Base-by-base conservation (phyloP, 352 stramenopile genomes). In the Stramenopiles sp. region DNA sequence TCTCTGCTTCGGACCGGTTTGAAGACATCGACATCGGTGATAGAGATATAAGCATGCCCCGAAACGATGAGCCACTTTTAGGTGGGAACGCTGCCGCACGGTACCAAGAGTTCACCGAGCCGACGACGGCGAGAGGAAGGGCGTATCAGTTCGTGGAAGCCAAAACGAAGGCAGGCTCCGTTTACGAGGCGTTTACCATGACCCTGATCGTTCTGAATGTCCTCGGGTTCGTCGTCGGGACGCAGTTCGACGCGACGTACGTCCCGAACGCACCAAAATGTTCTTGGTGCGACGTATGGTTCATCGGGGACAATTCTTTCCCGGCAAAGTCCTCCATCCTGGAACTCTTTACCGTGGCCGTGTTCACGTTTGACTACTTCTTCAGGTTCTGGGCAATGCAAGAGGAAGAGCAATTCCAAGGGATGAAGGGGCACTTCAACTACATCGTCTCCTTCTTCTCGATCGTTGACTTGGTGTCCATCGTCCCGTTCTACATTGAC, bases 401-500 rank as follows among this genome's bases (percentile, higher is more conserved):
- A 68, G 80, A 88, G 63, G 79, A 84, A 43, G 76, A 76, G 73
- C 34, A 76, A 18, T 81, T 81, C 75, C 34, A 36, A 18, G 78
- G 77, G 3, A 43, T 75, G 1, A 25, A 4, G 3, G 78, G 83
- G 33, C 73, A 83, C 6, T 35, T 88, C 3, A 31, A 74, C 0
- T 89, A 82, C 68, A 74, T 87, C 0, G 73, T 77, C 0, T 84
- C 81, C 1, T 87, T 90, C 75, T 89, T 84, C 76, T 86, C 80
- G 0, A 74, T 86, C 30, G 82, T 90, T 0, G 85, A 90, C 79
- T 77, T 90, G 32, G 82, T 78, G 18, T 84, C 79, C 0, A 90
- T 82, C 1, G 31, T 89, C 3, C 85, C 85, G 0, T 90, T 89
- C 74, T 90, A 89, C 77, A 48, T 89, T 0, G 85, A 90, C 77